Evolutionary conservation across 2,329 filamentous ascomycete genomes (phyloP).

Genomic region (Mycogone perniciosa): DNA sequence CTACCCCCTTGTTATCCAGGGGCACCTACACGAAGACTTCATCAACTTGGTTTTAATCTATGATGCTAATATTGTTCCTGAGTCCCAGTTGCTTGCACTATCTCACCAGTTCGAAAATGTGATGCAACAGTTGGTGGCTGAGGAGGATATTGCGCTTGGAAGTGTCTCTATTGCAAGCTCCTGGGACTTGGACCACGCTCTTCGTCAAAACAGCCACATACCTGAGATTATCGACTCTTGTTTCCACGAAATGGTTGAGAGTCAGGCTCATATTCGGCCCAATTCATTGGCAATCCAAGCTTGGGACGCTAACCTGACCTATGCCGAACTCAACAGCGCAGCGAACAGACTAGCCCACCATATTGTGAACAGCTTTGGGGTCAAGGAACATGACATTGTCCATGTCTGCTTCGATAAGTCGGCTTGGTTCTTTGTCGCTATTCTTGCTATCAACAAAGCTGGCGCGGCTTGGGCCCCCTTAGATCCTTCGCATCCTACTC

Average conservation of each 20-base stretch:
- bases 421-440: constrained; percentile 15
- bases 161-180: neutral
- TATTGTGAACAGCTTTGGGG: constrained; percentile 2
- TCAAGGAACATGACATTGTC: constrained; percentile 12
- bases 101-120: constrained; percentile 14
- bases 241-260: constrained; percentile 8
- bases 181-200: constrained; percentile 2
- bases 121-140: constrained; percentile 12
- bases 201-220: constrained; percentile 4
- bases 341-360: constrained; percentile 7
- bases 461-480: constrained; percentile 17
- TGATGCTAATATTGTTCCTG: constrained; percentile 2
- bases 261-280: constrained; percentile 5
- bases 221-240: constrained; percentile 10
- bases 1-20: constrained; percentile 14
- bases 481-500: constrained; percentile 12
- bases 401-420: constrained; percentile 27
- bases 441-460: constrained; percentile 16
- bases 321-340: constrained; percentile 4
- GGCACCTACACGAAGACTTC: neutral
- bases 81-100: constrained; percentile 4
- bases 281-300: constrained; percentile 9
- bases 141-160: neutral
- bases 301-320: constrained; percentile 14
- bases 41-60: constrained; percentile 9